Evolutionary conservation across 352 stramenopile genomes (phyloP), one percentile per base, ranked within the genome.

Genomic region (Lagenidium giganteum): DNA sequence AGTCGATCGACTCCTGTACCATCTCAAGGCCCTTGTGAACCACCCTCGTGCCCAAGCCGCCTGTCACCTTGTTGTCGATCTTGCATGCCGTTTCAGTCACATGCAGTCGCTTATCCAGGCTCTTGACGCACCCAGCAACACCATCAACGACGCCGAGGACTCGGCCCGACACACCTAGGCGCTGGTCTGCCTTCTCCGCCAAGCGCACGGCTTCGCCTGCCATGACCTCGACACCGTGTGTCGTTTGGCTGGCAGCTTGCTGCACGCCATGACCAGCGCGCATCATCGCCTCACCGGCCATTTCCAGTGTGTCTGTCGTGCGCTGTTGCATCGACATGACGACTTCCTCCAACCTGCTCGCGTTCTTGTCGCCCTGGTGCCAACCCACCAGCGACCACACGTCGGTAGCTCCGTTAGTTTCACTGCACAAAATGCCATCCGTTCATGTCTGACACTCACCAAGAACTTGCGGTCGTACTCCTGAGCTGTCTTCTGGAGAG

Each of bases 31-130:
- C 68, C 16, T 70, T 81, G 29, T 64, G 40, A 30, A 81, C 61
- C 28, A 80, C 31, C n/a, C 61, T 70, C 22, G 66, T 59, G 14
- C 58, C 77, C 26, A 89, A 47, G 1, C 77, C 77, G 20, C 76
- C 72, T 0, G 72, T 86, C 26, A 88, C 59, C 51, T 83, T 85
- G 24, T 43, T 36, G 40, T 89, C 77, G 13, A 89, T 64, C 54
- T 74, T 80, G 1, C 36, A 47, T 8, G 69, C 77, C 41, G 61
- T 79, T 37, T 70, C 49, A 14, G 67, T 69, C 42, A 89, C 71
- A 12, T 67, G 54, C 50, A 84, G 62, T 46, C 64, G 69, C 17
- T 65, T 52, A 44, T 88, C 72, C 33, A 88, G 33, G 21, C 63
- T 66, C 47, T 64, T 70, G 12, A 86, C 62, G 27, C 45, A 76